Evolutionary conservation across 768 basidiomycete genomes (phyloP).

Genomic region (Panaeolus papilionaceus): DNA sequence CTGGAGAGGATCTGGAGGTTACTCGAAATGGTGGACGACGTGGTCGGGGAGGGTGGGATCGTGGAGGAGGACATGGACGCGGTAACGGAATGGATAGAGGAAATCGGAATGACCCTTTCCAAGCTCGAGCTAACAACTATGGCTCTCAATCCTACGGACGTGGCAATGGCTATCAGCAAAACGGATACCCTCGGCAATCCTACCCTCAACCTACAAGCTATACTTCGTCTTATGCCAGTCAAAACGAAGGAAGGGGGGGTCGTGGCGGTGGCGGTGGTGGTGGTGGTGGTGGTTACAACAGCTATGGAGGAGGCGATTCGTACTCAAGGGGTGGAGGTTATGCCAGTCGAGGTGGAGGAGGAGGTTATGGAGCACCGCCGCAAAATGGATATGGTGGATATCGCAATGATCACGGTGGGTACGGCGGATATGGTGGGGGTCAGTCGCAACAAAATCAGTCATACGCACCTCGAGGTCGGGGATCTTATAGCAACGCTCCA

Average conservation of each 20-base stretch:
- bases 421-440: constrained; percentile 32
- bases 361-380: constrained; percentile 13
- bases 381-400: constrained; percentile 26
- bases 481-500: too few relatives aligned
- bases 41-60: constrained; percentile 51
- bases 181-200: constrained; percentile 1
- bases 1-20: constrained; percentile 72
- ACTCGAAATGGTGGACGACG: constrained; percentile 64
- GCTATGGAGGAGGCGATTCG: not conserved
- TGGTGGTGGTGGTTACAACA: constrained; percentile 4
- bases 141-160: constrained; percentile 27
- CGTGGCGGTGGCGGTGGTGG: not conserved
- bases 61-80: constrained; percentile 43
- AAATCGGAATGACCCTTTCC: constrained; percentile 53
- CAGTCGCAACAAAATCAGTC: too few relatives aligned
- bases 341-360: not conserved
- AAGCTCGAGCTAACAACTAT: constrained; percentile 47
- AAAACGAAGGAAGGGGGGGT: not conserved
- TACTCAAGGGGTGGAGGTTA: constrained; percentile 1
- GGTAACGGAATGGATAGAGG: constrained; percentile 40
- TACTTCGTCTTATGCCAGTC: constrained; percentile 4
- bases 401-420: constrained; percentile 36
- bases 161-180: constrained; percentile 2
- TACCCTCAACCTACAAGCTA: not conserved
- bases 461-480: too few relatives aligned